A percentile compares a stretch with the other conserved stretches of the same genome.
Evolutionary conservation across 1,139 yeast species (phyloP).

Genomic region (Suhomyces maxii): DNA sequence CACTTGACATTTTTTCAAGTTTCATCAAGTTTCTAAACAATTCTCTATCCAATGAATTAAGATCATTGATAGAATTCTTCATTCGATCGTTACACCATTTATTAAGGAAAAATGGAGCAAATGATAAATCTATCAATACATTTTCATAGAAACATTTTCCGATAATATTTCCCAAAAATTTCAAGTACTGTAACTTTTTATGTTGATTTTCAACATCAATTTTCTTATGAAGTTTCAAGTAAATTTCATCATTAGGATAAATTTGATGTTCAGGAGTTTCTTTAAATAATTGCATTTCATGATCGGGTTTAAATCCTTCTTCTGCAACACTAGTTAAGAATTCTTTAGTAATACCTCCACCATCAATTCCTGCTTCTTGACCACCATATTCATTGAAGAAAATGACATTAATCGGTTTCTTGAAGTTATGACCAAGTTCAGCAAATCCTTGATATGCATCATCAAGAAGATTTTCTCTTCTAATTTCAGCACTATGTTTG

Average conservation of each 20-base stretch:
- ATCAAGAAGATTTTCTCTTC: conserved; percentile 66
- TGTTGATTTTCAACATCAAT: conserved; percentile 31
- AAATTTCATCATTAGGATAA: conserved; percentile 72
- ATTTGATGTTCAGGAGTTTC: conserved; percentile 59
- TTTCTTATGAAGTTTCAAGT: conserved; percentile 24
- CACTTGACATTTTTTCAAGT: conserved; percentile 54
- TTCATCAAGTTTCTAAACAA: conserved; percentile 67
- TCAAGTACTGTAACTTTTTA: conserved; percentile 40
- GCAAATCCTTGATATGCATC: conserved; percentile 71
- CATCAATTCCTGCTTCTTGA: conserved; percentile 88
- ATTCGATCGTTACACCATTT: conserved; percentile 54
- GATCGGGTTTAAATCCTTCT: conserved; percentile 59
- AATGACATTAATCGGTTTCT: conserved; percentile 58
- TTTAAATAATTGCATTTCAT: conserved; percentile 42
- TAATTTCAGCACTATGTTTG: conserved; percentile 51
- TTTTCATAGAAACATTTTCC: conserved; percentile 92
- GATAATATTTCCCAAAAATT: conserved; percentile 74
- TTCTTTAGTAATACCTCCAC: conserved; percentile 95
- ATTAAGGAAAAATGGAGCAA: conserved; percentile 83
- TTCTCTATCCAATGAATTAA: conserved; percentile 67
- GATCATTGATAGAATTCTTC: conserved; percentile 73
- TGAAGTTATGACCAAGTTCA: conserved; percentile 47
- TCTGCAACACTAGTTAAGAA: conserved; percentile 71
- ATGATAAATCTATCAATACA: conserved; percentile 75
- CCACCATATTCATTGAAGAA: conserved; percentile 74